Evolutionary conservation across 2,329 filamentous ascomycete species (phyloP).

Genomic region (Microascus cirrosus): DNA sequence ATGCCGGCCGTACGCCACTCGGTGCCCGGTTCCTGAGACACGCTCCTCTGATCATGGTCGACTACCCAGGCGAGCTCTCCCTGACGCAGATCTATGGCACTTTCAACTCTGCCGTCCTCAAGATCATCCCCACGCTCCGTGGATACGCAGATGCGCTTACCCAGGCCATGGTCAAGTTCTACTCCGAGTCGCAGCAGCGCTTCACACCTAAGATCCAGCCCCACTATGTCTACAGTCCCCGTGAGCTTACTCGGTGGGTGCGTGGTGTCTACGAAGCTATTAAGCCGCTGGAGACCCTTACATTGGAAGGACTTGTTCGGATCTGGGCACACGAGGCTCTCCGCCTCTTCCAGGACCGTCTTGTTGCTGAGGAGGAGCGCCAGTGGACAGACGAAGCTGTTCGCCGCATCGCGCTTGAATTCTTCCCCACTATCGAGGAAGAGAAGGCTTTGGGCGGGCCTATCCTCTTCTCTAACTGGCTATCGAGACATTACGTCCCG

Average conservation of each 20-base stretch:
- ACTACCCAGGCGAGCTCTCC: conserved; percentile 93
- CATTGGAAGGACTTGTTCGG: conserved; percentile 81
- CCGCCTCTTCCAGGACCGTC: conserved; percentile 90
- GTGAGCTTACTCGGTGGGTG: conserved; percentile 96
- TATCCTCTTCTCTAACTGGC: conserved; percentile 98
- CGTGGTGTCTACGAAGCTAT: conserved; percentile 97
- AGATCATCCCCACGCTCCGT: conserved; percentile 89
- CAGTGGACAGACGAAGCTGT: conserved; percentile 91
- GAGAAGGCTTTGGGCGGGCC: conserved; percentile 80
- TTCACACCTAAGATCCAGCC: conserved; percentile 97
- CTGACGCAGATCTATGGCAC: conserved; percentile 97
- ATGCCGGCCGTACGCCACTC: conserved; percentile 91
- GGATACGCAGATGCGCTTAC: conserved; percentile 92
- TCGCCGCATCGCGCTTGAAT: conserved; percentile 72
- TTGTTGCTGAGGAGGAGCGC: conserved; percentile 88
- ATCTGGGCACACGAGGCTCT: conserved; percentile 98
- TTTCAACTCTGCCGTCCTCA: conserved; percentile 91
- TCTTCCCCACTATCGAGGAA: conserved; percentile 94
- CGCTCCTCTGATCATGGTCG: conserved; percentile 98
- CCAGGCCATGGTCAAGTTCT: conserved; percentile 95
- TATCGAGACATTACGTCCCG: conserved; percentile 96
- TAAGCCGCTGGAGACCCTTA: conserved; percentile 75
- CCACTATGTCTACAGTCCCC: conserved; percentile 97
- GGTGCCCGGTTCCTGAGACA: conserved; percentile 90
- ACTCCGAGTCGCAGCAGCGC: conserved; percentile 82